Evolutionary conservation across 2,329 filamentous ascomycete species (phyloP).

Genomic region (Xylariaceae sp.): DNA sequence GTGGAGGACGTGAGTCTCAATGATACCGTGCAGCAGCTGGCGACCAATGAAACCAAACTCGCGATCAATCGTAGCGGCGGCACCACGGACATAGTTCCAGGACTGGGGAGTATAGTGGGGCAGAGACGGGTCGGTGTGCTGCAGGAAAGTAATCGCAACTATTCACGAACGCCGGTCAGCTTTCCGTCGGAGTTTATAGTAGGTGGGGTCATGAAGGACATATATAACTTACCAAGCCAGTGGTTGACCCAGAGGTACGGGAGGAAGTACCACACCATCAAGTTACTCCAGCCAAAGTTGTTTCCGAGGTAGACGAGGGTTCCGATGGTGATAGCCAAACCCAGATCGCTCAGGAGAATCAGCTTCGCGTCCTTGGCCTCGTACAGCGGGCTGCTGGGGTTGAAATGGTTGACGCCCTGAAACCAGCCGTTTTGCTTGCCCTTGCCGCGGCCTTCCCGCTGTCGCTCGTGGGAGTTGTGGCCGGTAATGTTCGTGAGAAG

Average conservation of each 20-base stretch:
- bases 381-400: constrained; percentile 81
- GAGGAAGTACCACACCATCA: constrained; percentile 90
- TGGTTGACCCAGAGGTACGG: constrained; percentile 99
- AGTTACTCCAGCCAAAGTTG: constrained; percentile 78
- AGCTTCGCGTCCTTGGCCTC: constrained; percentile 86
- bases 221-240: constrained; percentile 79
- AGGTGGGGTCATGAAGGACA: not conserved
- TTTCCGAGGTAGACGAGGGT: constrained; percentile 66
- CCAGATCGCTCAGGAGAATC: constrained; percentile 82
- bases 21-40: constrained; percentile 86
- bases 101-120: constrained; percentile 83
- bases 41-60: constrained; percentile 96
- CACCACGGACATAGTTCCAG: constrained; percentile 92
- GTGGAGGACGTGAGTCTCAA: constrained; percentile 96
- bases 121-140: constrained; percentile 92
- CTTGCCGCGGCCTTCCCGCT: constrained; percentile 87
- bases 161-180: constrained; percentile 22
- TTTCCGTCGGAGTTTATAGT: constrained; percentile 1
- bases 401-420: constrained; percentile 91
- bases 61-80: constrained; percentile 92
- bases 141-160: constrained; percentile 96
- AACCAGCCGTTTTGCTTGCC: constrained; percentile 83
- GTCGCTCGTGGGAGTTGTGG: constrained; percentile 89
- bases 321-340: constrained; percentile 59
- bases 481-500: constrained; percentile 89